Evolutionary conservation across 2,329 filamentous ascomycete species (phyloP).

Genomic region (Magnaporthales sp.): DNA sequence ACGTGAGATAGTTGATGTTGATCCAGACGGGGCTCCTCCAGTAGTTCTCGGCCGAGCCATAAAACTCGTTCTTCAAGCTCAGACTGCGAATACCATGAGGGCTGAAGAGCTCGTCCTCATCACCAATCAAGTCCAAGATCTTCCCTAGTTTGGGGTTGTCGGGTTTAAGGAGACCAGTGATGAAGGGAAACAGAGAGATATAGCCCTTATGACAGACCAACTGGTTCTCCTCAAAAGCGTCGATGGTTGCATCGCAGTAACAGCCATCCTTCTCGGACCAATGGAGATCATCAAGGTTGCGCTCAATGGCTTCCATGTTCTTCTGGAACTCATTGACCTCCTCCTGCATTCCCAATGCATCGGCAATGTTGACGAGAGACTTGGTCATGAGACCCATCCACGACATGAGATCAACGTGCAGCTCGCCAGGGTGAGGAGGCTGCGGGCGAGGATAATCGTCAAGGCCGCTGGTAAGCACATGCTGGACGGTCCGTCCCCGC

Average conservation of each 20-base stretch:
- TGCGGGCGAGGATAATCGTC: constrained; percentile 94
- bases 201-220: constrained; percentile 97
- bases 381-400: constrained; percentile 98
- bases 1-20: constrained; percentile 86
- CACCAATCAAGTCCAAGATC: constrained; percentile 67
- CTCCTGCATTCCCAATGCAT: constrained; percentile 64
- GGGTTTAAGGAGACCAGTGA: constrained; percentile 69
- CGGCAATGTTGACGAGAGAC: constrained; percentile 72
- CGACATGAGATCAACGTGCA: constrained; percentile 88
- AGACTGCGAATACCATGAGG: constrained; percentile 81
- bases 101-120: constrained; percentile 85
- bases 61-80: constrained; percentile 73
- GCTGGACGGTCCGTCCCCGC: constrained; percentile 79
- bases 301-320: constrained; percentile 67
- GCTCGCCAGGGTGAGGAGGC: constrained; percentile 88
- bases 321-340: constrained; percentile 65
- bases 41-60: constrained; percentile 91
- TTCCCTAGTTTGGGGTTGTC: constrained; percentile 67
- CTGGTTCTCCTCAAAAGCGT: constrained; percentile 84
- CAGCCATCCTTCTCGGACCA: constrained; percentile 75
- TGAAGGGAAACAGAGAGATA: constrained; percentile 85
- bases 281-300: constrained; percentile 87
- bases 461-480: constrained; percentile 86
- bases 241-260: constrained; percentile 92
- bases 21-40: constrained; percentile 95